Conservation (phyloP, 495 filamentous ascomycete species). For the Talaromyces ruber region DNA sequence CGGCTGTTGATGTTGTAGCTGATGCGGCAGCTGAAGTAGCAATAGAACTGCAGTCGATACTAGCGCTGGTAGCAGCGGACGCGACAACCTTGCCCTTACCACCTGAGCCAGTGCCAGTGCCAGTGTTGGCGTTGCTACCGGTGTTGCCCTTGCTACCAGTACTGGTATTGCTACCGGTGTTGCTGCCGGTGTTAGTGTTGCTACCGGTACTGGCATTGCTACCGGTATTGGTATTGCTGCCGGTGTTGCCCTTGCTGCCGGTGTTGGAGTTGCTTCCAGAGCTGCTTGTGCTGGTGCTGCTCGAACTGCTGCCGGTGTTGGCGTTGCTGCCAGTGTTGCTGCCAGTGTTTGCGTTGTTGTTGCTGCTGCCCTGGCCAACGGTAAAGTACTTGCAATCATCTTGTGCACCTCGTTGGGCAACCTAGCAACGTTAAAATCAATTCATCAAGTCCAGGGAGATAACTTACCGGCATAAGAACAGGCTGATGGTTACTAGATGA, state of each 20-base stretch:
- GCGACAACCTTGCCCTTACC: conserved; percentile 10
- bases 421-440: conserved; percentile 3
- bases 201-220: neutral
- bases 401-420: conserved; percentile 47
- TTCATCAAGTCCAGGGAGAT: neutral
- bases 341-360: neutral
- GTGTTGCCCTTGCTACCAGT: neutral
- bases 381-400: conserved; percentile 67
- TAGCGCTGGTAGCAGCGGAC: neutral
- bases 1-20: neutral
- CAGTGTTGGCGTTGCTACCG: neutral
- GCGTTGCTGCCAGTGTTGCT: neutral
- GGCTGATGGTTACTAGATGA: conserved; percentile 67
- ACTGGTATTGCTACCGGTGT: neutral
- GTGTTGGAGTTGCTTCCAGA: neutral
- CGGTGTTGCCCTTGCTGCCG: neutral
- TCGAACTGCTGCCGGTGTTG: neutral
- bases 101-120: neutral
- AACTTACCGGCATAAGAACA: conserved; percentile 58
- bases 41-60: neutral
- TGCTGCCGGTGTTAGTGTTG: neutral
- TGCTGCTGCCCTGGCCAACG: conserved; percentile 10
- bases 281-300: neutral
- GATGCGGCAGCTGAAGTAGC: no score
- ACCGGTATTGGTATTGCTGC: neutral